phyloP scores from a whole-genome alignment of 2,329 filamentous ascomycete species.

The Cadophora gregata region DNA sequence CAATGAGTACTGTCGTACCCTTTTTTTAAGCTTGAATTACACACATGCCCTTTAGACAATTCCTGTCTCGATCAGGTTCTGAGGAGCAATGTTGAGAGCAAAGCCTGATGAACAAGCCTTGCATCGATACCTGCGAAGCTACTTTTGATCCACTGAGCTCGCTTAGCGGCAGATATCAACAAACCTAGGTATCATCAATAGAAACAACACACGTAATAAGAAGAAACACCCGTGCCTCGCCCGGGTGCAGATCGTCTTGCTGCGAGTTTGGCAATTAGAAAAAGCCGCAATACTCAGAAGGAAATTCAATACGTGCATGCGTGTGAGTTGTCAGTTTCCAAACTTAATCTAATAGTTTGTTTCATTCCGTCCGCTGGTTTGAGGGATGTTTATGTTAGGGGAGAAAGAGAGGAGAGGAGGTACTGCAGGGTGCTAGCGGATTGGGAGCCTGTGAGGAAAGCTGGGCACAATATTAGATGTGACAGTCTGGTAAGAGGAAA shows the following conservation, averaged over 20 bases:
- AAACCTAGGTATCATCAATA: constrained; percentile 1
- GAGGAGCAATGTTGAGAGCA: neutral
- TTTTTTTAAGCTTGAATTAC: no score
- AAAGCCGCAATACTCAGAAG: constrained; percentile 1
- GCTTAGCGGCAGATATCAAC: constrained; percentile 1
- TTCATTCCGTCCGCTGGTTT: neutral
- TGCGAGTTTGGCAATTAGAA: neutral
- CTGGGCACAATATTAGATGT: no score
- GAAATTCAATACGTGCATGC: constrained; percentile 4
- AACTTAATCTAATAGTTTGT: constrained; percentile 7
- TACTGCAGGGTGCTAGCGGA: no score
- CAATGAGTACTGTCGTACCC: no score
- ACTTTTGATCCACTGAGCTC: neutral
- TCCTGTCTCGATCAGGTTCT: neutral
- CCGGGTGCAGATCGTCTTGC: no score
- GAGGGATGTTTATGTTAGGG: neutral
- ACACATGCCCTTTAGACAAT: neutral
- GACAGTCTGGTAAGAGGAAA: no score
- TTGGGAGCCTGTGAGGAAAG: no score
- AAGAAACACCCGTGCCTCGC: neutral
- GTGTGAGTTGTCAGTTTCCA: constrained; percentile 11
- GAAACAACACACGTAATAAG: neutral
- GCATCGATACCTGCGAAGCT: neutral
- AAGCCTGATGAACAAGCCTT: neutral
- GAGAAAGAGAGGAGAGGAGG: no score